Conservation (phyloP, 306 rosid genomes). For the Calophaca sinica region DNA sequence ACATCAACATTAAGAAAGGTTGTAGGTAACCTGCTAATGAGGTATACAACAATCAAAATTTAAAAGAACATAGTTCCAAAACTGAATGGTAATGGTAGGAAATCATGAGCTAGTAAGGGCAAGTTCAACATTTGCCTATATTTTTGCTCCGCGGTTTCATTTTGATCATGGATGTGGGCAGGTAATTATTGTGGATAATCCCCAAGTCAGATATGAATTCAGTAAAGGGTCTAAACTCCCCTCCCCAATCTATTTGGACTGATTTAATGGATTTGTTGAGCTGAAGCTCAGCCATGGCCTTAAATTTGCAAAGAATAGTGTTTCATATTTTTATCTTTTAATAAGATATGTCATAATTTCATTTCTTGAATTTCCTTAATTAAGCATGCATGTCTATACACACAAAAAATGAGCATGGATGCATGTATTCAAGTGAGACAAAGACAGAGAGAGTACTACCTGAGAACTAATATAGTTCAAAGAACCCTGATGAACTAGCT, state of each 20-base stretch:
- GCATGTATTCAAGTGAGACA: slow-evolving; percentile 30
- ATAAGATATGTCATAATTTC: neutral
- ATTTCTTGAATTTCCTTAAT: slow-evolving; percentile 15
- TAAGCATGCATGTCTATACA: neutral
- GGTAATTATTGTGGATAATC: neutral
- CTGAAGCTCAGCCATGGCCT: neutral
- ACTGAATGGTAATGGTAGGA: neutral
- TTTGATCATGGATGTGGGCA: neutral
- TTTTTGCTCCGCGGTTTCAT: neutral
- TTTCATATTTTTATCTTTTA: slow-evolving; percentile 3
- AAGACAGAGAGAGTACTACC: slow-evolving; percentile 58
- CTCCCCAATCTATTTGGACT: neutral
- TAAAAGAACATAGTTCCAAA: neutral
- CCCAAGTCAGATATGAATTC: neutral
- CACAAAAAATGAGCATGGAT: slow-evolving; percentile 11
- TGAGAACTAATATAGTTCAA: slow-evolving; percentile 68
- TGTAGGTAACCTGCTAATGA: neutral
- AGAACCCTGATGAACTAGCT: slow-evolving; percentile 75
- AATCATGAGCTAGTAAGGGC: neutral
- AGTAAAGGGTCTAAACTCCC: neutral
- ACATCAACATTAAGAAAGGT: neutral
- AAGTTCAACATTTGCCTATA: neutral
- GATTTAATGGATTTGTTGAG: slow-evolving; percentile 10
- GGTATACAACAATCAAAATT: neutral
- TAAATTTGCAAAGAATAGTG: neutral